Percentiles rank a stretch among this genome's conserved stretches.
Evolutionary conservation across 352 stramenopile species (phyloP).

Genomic region (Globisporangium lucens): DNA sequence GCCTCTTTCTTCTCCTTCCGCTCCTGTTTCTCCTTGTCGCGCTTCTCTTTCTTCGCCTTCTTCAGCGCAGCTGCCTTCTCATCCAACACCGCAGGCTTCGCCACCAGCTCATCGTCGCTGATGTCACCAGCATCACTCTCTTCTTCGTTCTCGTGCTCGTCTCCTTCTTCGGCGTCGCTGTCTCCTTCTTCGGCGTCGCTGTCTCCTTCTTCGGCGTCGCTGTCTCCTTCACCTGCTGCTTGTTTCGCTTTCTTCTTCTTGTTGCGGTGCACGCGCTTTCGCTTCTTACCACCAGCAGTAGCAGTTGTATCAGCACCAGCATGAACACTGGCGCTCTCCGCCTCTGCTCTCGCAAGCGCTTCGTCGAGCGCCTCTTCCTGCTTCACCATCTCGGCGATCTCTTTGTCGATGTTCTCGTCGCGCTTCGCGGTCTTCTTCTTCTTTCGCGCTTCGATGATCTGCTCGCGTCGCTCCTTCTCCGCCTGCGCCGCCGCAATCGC

Average conservation of each 20-base stretch:
- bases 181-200: no score
- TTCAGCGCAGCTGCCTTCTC: conserved; percentile 16
- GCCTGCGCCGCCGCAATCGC: conserved; percentile 7
- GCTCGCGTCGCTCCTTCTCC: conserved; percentile 23
- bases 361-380: conserved; percentile 14
- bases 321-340: conserved; percentile 19
- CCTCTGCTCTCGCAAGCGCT: conserved; percentile 9
- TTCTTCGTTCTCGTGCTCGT: conserved; percentile 18
- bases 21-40: conserved; percentile 28
- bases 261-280: conserved; percentile 26
- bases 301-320: neutral
- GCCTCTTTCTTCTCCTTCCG: conserved; percentile 28
- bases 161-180: conserved; percentile 21
- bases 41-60: conserved; percentile 18
- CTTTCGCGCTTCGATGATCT: conserved; percentile 22
- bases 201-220: conserved; percentile 14
- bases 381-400: conserved; percentile 21
- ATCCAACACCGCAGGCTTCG: conserved; percentile 3
- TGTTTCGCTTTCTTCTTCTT: conserved; percentile 19
- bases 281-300: conserved; percentile 26
- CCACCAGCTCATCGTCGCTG: conserved; percentile 10
- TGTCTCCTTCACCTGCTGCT: neutral
- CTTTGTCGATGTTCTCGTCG: conserved; percentile 15
- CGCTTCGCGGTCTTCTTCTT: conserved; percentile 22
- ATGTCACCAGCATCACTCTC: neutral